These are phyloP conservation scores for Hyaloperonospora arabidopsidis DNA, from an alignment of 352 stramenopile species.

Conservation along the genomic window DNA sequence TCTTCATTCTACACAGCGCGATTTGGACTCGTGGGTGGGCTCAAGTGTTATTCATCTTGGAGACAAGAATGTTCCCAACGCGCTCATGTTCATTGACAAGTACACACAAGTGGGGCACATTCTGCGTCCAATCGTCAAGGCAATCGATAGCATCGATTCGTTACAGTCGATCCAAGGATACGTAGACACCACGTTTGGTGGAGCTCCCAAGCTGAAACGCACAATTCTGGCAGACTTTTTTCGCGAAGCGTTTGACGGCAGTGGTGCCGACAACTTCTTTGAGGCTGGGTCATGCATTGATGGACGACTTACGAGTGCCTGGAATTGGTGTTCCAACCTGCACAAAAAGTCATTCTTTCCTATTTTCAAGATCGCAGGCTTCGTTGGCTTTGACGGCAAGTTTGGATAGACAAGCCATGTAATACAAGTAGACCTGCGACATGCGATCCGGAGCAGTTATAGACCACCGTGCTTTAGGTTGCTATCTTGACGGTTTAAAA, in stretches of 20 bases:
- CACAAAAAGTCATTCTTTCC: conserved; percentile 91
- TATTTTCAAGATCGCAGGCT: conserved; percentile 95
- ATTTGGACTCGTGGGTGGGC: conserved; percentile 85
- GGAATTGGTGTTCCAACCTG: conserved; percentile 96
- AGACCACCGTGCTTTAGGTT: background rate
- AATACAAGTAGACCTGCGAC: too few relatives aligned
- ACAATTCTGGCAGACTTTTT: conserved; percentile 95
- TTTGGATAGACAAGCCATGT: conserved; percentile 53
- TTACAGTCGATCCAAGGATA: conserved; percentile 51
- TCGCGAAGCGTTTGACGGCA: conserved; percentile 92
- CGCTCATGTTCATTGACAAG: conserved; percentile 98
- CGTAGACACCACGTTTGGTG: conserved; percentile 78
- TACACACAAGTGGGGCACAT: conserved; percentile 92
- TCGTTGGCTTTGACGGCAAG: conserved; percentile 95
- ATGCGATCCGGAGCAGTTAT: conserved; percentile 2
- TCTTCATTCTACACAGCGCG: conserved; percentile 72
- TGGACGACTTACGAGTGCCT: conserved; percentile 92
- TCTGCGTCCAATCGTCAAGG: conserved; percentile 83
- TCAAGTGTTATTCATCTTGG: conserved; percentile 94
- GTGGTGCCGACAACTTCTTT: conserved; percentile 92
- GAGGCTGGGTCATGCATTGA: conserved; percentile 95
- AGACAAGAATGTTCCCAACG: conserved; percentile 97
- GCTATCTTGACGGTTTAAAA: too few relatives aligned
- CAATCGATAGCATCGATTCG: conserved; percentile 66
- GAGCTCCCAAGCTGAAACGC: conserved; percentile 69